A percentile compares a stretch with the other conserved stretches of the same genome.
These are phyloP conservation scores for Heterobasidion parviporum DNA, from an alignment of 1,284 basidiomycete genomes.

Conservation along the genomic window DNA sequence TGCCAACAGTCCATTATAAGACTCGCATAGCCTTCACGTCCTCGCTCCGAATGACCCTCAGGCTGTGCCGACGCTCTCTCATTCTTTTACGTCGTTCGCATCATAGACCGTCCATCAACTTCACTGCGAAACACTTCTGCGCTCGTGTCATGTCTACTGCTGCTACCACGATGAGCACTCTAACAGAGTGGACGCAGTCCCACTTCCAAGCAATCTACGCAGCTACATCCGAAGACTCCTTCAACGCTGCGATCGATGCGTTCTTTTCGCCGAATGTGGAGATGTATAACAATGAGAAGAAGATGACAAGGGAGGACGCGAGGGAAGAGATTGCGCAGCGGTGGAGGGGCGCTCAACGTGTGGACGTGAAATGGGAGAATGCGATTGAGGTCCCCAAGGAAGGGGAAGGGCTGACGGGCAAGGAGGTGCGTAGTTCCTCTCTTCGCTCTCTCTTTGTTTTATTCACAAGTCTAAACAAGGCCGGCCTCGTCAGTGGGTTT, in stretches of 20 bases:
- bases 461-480: neutral
- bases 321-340: neutral
- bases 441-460: neutral
- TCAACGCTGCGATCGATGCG: neutral
- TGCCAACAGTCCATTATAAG: no score
- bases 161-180: neutral
- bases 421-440: neutral
- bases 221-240: neutral
- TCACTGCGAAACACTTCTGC: no score
- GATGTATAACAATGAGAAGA: neutral
- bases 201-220: neutral
- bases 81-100: no score
- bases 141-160: no score
- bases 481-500: neutral
- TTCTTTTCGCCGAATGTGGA: neutral
- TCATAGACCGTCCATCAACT: no score
- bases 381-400: neutral
- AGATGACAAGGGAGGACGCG: neutral
- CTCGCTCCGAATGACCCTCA: no score
- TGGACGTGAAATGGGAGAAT: neutral
- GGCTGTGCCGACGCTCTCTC: no score
- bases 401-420: neutral
- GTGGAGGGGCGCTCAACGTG: neutral
- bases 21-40: no score
- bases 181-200: slow-evolving; percentile 1